Conservation (phyloP, 176 grass and related monocot species). For the Guadua angustifolia region DNA sequence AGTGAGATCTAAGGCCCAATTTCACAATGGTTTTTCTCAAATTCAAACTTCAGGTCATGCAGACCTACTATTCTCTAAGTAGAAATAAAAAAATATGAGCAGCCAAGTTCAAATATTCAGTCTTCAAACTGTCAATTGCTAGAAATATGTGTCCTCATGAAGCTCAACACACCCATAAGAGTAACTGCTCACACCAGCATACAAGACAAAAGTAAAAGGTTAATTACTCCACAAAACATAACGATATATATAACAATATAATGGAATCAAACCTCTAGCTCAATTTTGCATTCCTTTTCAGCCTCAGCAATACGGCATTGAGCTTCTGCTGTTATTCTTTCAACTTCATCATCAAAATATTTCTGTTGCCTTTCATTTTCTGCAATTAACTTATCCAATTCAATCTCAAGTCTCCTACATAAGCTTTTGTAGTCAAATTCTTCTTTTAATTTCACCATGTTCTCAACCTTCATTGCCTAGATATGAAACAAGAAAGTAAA, state of each 20-base stretch:
- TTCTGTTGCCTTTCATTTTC: conserved; percentile 96
- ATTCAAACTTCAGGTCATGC: neutral
- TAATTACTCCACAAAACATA: conserved; percentile 18
- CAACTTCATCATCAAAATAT: conserved; percentile 90
- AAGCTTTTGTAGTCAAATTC: conserved; percentile 99
- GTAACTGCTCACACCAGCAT: neutral
- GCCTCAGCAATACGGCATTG: conserved; percentile 73
- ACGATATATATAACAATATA: conserved; percentile 17
- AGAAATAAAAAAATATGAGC: conserved; percentile 14
- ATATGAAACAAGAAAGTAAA: conserved; percentile 38
- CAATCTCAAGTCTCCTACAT: conserved; percentile 93
- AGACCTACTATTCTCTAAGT: conserved; percentile 13
- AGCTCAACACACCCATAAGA: conserved; percentile 2
- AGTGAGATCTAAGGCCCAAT: neutral
- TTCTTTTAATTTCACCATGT: conserved; percentile 99
- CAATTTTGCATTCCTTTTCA: conserved; percentile 68
- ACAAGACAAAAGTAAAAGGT: conserved; percentile 29
- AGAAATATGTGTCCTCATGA: neutral
- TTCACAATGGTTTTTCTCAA: neutral
- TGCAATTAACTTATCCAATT: conserved; percentile 87
- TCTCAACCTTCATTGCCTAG: conserved; percentile 99
- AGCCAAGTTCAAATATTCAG: conserved; percentile 1
- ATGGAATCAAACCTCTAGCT: conserved; percentile 74
- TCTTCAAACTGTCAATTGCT: neutral
- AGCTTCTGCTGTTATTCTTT: conserved; percentile 85